Evolutionary conservation across 2,329 filamentous ascomycete species (phyloP), one percentile per base, ranked within the genome.

Genomic region (Penicillium thymicola): DNA sequence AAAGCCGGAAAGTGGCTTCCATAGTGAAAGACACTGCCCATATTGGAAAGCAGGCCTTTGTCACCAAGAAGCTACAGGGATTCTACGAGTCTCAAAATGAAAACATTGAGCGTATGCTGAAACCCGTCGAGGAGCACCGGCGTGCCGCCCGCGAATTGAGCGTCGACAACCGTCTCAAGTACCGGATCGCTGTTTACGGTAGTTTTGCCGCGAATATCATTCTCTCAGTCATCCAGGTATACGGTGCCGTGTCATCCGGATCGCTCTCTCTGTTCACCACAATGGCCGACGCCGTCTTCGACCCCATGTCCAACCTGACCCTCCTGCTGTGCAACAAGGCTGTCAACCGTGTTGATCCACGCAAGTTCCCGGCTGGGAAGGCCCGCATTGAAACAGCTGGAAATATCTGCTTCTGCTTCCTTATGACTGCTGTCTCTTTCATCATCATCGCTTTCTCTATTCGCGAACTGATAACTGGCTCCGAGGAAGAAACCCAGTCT

Each of bases 181-280:
- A 77, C 70, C 75, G 77, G 57, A 81, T 89, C 59, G 86, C 86
- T 6, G 84, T 88, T 46, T 80, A 83, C 53, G 86, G 85, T 25
- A 85, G 79, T 37, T 90, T 97, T 65, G 84, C 78, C 1, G 93
- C 92, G 57, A 97, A 97, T 67, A 73, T 97, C 55, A 60, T 89
- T 28, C 82, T 99, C 6, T 86, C 92, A 0, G 81, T 81, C 4
- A 81, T 99, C 18, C 94, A 99, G 75, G 79, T 97, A 37, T 99
- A 95, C 71, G 94, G 88, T 42, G 94, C 94, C 59, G 83, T 90
- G 44, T 85, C 89, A 0, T 96, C 92, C 0, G 86, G 89, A 45
- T 97, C 92, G n/a, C 83, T 97, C 36, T 96, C 93, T 5, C 85
- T 99, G 45, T 97, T 97, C 78, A 97, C 94, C 16, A 99, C 93